These are phyloP conservation scores for Solanum tarijense DNA, from an alignment of 257 asterid genomes.

Conservation along the genomic window DNA sequence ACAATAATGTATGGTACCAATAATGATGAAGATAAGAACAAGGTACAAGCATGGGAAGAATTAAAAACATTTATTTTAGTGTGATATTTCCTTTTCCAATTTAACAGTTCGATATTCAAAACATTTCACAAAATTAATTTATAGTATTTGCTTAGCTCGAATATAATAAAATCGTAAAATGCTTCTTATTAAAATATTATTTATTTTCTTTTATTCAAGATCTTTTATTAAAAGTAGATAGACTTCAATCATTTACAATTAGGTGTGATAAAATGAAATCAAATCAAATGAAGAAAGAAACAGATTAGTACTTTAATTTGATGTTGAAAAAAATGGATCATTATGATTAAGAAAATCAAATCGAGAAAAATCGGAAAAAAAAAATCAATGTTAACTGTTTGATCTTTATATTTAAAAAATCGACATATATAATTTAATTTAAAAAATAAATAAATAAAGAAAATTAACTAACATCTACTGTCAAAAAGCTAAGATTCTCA, in stretches of 20 bases:
- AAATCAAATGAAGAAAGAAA: no score
- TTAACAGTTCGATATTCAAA: not conserved
- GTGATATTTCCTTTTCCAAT: not conserved
- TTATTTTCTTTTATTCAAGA: not conserved
- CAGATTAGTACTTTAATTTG: no score
- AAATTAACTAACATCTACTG: no score
- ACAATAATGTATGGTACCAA: not conserved
- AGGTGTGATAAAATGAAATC: no score
- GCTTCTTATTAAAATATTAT: not conserved
- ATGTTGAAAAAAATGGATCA: not conserved
- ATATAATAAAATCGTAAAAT: not conserved
- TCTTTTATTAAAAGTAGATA: not conserved
- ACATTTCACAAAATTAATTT: accelerated
- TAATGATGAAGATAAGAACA: not conserved
- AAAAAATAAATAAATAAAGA: no score
- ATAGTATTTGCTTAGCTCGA: not conserved
- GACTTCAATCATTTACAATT: no score
- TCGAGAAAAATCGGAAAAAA: no score
- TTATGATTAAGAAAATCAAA: no score
- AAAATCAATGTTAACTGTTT: no score
- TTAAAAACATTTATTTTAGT: not conserved
- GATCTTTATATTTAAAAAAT: no score
- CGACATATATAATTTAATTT: no score
- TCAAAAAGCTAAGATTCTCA: no score
- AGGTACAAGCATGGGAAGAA: not conserved